Evolutionary conservation across 2,329 filamentous ascomycete genomes (phyloP), one percentile per base, ranked within the genome.

Genomic region (Chaetomium sp.): DNA sequence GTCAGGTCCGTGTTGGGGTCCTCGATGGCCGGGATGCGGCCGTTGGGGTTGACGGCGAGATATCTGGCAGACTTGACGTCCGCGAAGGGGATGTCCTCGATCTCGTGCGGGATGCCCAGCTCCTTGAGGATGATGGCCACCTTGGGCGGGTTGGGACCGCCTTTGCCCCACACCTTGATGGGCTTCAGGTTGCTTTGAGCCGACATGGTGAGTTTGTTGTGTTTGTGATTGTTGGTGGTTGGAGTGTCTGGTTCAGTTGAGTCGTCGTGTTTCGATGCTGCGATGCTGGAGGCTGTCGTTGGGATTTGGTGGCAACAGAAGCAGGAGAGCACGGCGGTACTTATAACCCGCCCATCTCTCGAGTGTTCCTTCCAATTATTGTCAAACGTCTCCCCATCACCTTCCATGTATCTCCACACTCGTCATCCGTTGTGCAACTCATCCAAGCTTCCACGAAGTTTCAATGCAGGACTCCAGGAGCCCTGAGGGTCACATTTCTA

Each of bases 1-100:
- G 70, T 72, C 41, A 79, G 66, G 55, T 69, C 70, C 43, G 74
- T 77, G 56, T 74, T 73, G 56, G 73, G 73, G 59, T 63, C 66
- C 6, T 63, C 38, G 49, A 72, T 67, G 12, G 67, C 59, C 0
- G 69, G 69, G 10, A 70, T 44, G 14, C 68, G 67, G 35, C 70
- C 70, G 56, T 72, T 72, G 32, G 69, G 70, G 55, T 72, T 72
- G 51, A 70, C 52, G 9, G 62, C 60, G 14, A 58, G 37, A 53
- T 65, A 71, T 11, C 60, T 64, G 43, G 66, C 62, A 19, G 62
- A 55, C 55, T 72, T 72, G 59, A 69, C 64, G 9, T 68, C 65
- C 40, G 45, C 37, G 42, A 66, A 64, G 3, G 53, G 45, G n/a
- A 66, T 52, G 14, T 41, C 34, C 4, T 56, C 58, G 12, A 62